Base-by-base conservation (phyloP, 1,284 basidiomycete genomes). In the Pseudozyma pruni region DNA sequence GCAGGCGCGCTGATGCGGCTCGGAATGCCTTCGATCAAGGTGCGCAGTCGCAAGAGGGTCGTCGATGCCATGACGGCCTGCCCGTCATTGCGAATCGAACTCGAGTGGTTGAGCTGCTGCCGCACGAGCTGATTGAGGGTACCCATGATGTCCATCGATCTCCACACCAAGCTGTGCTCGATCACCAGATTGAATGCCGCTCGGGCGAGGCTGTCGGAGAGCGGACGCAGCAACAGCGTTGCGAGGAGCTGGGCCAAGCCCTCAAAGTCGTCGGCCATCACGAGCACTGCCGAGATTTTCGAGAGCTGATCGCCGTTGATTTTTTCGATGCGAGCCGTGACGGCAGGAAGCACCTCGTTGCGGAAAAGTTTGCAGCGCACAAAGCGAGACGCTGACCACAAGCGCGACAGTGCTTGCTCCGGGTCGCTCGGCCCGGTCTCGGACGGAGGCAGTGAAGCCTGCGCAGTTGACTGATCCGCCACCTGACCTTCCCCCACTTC, bases 301-400 rank as follows among this genome's bases (percentile, higher is more conserved):
- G 53, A 66, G 20, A 71, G 58, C 35, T 66, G 52, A 4, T 61
- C 49, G 22, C 68, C 54, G 13, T 49, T 39, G n/a, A 71, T 41
- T 19, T 13, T 20, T 22, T 70, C 67, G 37, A 60, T 46, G 47
- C 67, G 67, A n/a, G 50, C 51, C 17, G 57, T 54, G 23, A 55
- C 42, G 5, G 62, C 68, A 17, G 68, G 53, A 8, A 63, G 39
- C 34, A 61, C 41, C 25, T 57, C 47, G 37, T 34, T 54, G 41
- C 63, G 53, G 29, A 72, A 59, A 37, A 77, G 46, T 37, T 37
- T 63, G 46, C 53, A 57, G 40, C 67, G 70, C 13, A 74, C 60
- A 37, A 61, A 78, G 23, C 71, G 76, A 31, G 79, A 81, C 0
- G 72, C 75, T 16, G 42, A 60, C 72, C 62, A 74, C 9, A 80